Evolutionary conservation across 2,329 filamentous ascomycete genomes (phyloP).

Genomic region (Microdochium trichocladiopsis): DNA sequence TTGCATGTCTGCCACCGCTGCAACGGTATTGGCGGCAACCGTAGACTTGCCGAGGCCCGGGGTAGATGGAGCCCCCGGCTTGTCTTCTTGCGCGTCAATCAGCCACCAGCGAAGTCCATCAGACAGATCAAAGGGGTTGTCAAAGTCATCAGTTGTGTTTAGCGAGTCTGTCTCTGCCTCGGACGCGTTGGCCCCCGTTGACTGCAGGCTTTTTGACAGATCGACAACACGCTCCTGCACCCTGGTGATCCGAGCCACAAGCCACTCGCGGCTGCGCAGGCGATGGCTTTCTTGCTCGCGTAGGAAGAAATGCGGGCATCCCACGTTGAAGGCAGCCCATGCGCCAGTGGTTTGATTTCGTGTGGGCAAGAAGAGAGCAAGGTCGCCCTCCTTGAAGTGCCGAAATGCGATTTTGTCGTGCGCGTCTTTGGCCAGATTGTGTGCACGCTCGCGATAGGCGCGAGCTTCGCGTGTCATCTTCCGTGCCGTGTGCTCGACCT

Average conservation of each 20-base stretch:
- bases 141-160: conserved; percentile 64
- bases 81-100: conserved; percentile 89
- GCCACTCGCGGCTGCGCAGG: conserved; percentile 80
- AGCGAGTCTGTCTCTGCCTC: conserved; percentile 41
- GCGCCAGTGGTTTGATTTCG: conserved; percentile 89
- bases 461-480: conserved; percentile 90
- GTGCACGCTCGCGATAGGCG: conserved; percentile 80
- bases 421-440: conserved; percentile 72
- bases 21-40: conserved; percentile 79
- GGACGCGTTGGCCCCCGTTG: conserved; percentile 28
- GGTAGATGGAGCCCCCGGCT: conserved; percentile 83
- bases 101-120: conserved; percentile 96
- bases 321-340: conserved; percentile 98
- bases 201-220: conserved; percentile 65
- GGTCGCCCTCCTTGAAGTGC: conserved; percentile 92
- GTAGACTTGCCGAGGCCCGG: conserved; percentile 89
- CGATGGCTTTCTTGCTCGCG: conserved; percentile 87
- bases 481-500: conserved; percentile 85
- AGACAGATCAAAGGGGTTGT: conserved; percentile 94
- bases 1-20: conserved; percentile 70
- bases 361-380: conserved; percentile 90
- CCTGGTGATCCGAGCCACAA: conserved; percentile 87
- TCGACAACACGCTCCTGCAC: conserved; percentile 93
- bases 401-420: conserved; percentile 95
- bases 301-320: conserved; percentile 93